Percentiles rank a stretch among this genome's conserved stretches.
Conservation (phyloP, 2,329 filamentous ascomycete species). For the Trichoderma arundinaceum region DNA sequence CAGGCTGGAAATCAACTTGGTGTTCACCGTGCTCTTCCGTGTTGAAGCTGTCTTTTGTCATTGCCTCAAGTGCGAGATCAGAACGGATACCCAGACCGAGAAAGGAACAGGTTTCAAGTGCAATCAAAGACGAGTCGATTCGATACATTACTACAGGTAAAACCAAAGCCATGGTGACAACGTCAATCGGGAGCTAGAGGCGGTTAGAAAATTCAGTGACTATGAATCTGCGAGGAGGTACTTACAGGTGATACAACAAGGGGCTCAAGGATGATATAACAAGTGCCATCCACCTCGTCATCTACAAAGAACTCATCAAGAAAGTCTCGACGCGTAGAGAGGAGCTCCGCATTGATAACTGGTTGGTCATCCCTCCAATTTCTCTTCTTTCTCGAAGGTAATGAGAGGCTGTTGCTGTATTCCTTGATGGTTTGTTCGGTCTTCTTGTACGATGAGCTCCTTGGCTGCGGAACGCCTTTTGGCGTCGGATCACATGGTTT, state of each 20-base stretch:
- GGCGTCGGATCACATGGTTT: conserved; percentile 71
- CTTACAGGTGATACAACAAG: conserved; percentile 76
- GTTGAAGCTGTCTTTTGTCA: conserved; percentile 92
- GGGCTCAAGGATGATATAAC: conserved; percentile 77
- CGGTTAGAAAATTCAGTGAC: background rate
- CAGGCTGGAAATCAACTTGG: conserved; percentile 75
- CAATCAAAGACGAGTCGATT: conserved; percentile 80
- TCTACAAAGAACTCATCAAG: conserved; percentile 70
- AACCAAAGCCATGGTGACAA: conserved; percentile 75
- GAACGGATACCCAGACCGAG: conserved; percentile 70
- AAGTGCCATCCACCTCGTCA: conserved; percentile 51
- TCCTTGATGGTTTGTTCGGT: conserved; percentile 71
- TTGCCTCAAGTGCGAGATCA: conserved; percentile 78
- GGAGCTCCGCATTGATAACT: conserved; percentile 75
- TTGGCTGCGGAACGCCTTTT: conserved; percentile 54
- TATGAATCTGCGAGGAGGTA: conserved; percentile 33
- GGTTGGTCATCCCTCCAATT: conserved; percentile 73
- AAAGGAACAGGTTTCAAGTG: conserved; percentile 72
- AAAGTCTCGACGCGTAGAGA: conserved; percentile 81
- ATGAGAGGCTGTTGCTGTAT: conserved; percentile 80
- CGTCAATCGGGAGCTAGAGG: conserved; percentile 65
- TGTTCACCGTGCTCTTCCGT: conserved; percentile 72
- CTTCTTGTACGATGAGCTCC: conserved; percentile 51
- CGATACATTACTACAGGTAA: conserved; percentile 86
- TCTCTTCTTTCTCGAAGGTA: conserved; percentile 58